Evolutionary conservation across 2,329 filamentous ascomycete genomes (phyloP).

Genomic region (Stagonosporopsis tanaceti): DNA sequence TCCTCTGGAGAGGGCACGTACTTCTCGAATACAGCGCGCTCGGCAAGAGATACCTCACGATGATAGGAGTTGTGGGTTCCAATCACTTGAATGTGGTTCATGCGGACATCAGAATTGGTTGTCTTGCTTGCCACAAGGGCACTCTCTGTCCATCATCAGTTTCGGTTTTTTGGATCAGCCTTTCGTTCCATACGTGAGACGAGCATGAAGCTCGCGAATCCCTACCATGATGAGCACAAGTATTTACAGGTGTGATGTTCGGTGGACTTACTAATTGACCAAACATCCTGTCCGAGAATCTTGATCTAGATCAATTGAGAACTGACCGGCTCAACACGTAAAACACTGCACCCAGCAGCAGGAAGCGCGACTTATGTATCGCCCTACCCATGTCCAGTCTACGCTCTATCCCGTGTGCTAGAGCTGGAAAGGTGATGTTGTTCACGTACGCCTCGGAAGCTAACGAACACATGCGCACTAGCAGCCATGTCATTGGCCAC

Average conservation of each 20-base stretch:
- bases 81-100: conserved; percentile 62
- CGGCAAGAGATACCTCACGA: conserved; percentile 54
- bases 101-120: conserved; percentile 47
- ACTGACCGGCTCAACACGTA: conserved; percentile 2
- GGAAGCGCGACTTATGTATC: conserved; percentile 21
- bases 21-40: conserved; percentile 52
- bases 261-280: conserved; percentile 19
- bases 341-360: conserved; percentile 15
- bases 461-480: conserved; percentile 25
- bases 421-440: conserved; percentile 13
- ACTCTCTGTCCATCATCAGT: conserved; percentile 25
- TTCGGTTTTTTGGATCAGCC: neutral
- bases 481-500: conserved; percentile 21
- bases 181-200: conserved; percentile 26
- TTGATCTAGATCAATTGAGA: neutral
- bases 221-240: conserved; percentile 18
- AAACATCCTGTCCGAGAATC: conserved; percentile 21
- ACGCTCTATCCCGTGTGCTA: conserved; percentile 15
- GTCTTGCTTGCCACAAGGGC: conserved; percentile 18
- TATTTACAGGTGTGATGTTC: neutral
- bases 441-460: conserved; percentile 17
- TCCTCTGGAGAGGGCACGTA: conserved; percentile 51
- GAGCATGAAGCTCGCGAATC: conserved; percentile 28
- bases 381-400: conserved; percentile 11
- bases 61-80: conserved; percentile 64